A percentile compares a stretch with the other conserved stretches of the same genome.
phyloP scores from a whole-genome alignment of 371 early-diverging fungal species.

The Batrachochytrium dendrobatidis region DNA sequence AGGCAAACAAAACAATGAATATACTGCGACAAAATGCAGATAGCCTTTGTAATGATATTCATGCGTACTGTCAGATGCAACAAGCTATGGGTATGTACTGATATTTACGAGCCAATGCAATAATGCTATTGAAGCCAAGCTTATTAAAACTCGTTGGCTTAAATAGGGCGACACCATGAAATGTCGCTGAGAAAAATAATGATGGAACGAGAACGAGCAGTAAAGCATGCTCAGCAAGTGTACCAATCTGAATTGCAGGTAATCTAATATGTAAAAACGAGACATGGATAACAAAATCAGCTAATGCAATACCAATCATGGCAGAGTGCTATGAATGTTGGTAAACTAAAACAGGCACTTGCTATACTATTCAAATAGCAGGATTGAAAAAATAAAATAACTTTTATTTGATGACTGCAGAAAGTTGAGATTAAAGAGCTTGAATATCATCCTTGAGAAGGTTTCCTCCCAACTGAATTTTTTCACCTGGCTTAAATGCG shows the following conservation, averaged over 20 bases:
- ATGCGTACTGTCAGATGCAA: no score
- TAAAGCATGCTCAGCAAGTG: neutral
- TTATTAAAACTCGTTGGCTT: no score
- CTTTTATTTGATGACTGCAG: no score
- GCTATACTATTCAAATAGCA: neutral
- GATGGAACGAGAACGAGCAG: neutral
- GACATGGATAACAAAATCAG: no score
- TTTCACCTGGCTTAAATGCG: conserved; percentile 95
- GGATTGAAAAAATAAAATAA: no score
- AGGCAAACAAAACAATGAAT: no score
- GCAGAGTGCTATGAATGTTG: neutral
- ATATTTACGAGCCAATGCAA: no score
- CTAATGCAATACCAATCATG: no score
- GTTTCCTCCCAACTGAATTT: conserved; percentile 57
- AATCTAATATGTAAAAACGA: neutral
- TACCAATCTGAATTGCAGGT: neutral
- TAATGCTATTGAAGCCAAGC: no score
- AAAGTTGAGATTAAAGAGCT: conserved; percentile 5
- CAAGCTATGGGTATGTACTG: no score
- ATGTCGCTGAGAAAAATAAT: neutral
- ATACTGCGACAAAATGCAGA: no score
- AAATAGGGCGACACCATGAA: neutral
- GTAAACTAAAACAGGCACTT: neutral
- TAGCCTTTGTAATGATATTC: no score
- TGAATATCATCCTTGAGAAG: conserved; percentile 38